Evolutionary conservation across 108 stramenopile species (phyloP), one percentile per base, ranked within the genome.

Genomic region (Cyclotella distinguenda): DNA sequence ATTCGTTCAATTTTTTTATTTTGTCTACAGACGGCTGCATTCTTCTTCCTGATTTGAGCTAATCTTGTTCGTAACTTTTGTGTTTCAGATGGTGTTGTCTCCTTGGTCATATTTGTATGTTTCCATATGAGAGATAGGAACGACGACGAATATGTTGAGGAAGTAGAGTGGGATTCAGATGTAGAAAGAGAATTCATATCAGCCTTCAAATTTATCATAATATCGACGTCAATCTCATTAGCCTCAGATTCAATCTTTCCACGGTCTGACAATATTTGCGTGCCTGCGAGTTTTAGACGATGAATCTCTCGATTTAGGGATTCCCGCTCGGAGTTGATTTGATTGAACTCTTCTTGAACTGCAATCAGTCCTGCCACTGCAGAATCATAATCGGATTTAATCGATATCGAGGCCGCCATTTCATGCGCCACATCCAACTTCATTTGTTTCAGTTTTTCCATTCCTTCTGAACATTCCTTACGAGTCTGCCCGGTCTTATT

Each of bases 211-310:
- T n/a, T 43, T 1, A 13, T 59, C 13, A 33, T 15, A 42, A n/a
- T 43, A 44, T 59, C 42, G n/a, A 35, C 12, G 27, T 44, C 26
- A 11, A 59, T 59, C 40, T 59, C 40, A 28, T 28, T 43, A 0
- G 30, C 42, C 15, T 43, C 40, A 12, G 25, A 43, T 42, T 43
- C 26, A 7, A 59, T n/a, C 28, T 59, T 34, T 25, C 34, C 12
- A 4, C 21, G 10, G 19, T 56, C 35, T 4, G 36, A 39, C 18
- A 21, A 19, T 6, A 56, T 3, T 11, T 19, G 2, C 6, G 34
- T 36, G 13, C 28, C 34, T 15, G 42, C 40, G 19, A 1, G 7
- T 25, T 59, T 28, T 7, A 59, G 40, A 30, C 44, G 6, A 6
- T 40, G 26, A 26, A 59, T 59, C 30, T 40, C 27, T 26, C 28